Base-by-base conservation (phyloP, 495 filamentous ascomycete genomes). In the Podospora pseudocomata region DNA sequence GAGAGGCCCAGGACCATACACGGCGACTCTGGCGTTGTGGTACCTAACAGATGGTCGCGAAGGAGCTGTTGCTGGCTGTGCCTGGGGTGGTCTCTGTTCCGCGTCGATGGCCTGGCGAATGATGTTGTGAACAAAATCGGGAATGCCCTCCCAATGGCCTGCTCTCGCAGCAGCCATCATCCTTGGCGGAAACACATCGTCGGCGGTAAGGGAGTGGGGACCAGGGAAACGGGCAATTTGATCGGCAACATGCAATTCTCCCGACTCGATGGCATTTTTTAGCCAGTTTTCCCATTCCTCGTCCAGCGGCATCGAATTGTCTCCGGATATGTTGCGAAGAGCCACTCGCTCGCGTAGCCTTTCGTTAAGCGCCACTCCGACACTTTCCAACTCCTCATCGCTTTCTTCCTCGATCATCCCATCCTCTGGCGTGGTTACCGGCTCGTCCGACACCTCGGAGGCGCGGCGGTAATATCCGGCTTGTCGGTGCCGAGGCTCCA, bases 201-300 rank as follows among this genome's bases (percentile, higher is more conserved):
- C 63, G 68, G 77, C 26, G 57, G 74, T 69, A 66, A 75, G 30
- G 66, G 54, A 73, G 39, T 72, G 70, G 18, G 76, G 72, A 7
- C 73, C 71, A 5, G 75, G 71, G 27, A 79, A 74, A 6, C 73
- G 74, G 19, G 75, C 72, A 26, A 77, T 78, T 66, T 80, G 80
- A 32, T 80, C 79, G 15, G 79, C 74, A 19, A 79, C 76, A 60
- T 80, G 76, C 18, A 86, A 71, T 66, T 83, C 80, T 64, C 85
- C 85, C 11, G 80, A 78, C 63, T 94, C 92, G 39, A 89, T 86
- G 59, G 88, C 88, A 71, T 92, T 91, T 76, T 93, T 94, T 49
- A 95, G 76, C 89, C 90, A 95, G 77, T 92, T 90, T 76, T 95
- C 92, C 88, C 88, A 94, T 67, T 91, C 90, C 65, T 90, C 88